Evolutionary conservation across 139 green algal species (phyloP), one percentile per base, ranked within the genome.

Genomic region (Volvox africanus): DNA sequence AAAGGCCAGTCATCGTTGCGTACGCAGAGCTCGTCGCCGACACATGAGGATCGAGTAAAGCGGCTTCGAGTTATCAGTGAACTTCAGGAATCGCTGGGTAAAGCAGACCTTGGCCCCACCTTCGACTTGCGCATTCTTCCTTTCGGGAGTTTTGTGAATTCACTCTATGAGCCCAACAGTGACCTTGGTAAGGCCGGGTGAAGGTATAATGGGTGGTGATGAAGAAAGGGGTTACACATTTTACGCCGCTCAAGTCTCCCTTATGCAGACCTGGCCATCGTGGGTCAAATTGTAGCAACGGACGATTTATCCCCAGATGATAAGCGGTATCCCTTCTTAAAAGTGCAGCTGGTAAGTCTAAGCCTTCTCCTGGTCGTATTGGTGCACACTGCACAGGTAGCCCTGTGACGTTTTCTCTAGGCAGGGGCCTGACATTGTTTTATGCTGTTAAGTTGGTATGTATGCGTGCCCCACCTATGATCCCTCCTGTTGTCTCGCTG

Each of bases 91-190:
- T 69, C 82, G 11, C 61, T 88, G 75, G 16, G 11, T 24, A 44
- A 55, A 30, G 71, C 71, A 30, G 26, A 79, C 71, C 71, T 79
- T 79, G 71, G 71, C 14, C 71, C 71, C 6, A 79, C 71, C 14
- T 36, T 33, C 20, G 75, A 89, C 18, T 28, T 76, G 67, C 61
- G 36, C n/a, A 22, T 90, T 1, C 36, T 78, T 35, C 73, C 86
- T 50, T 90, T 85, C 86, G 86, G 86, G 24, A 75, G 35, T 50
- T 90, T 90, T 19, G 86, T 90, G 0, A 62, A 33, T 18, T 26
- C 19, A 9, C 68, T 85, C 0, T 90, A 90, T 73, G 80, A 84
- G 9, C 16, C 35, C 9, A 65, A 18, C 16, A 75, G 35, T 13
- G 86, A 90, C 55, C 86, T 90, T 21, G 86, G 83, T 89, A 24